Conservation (phyloP, 352 stramenopile species). For the Pythium apleroticum region DNA sequence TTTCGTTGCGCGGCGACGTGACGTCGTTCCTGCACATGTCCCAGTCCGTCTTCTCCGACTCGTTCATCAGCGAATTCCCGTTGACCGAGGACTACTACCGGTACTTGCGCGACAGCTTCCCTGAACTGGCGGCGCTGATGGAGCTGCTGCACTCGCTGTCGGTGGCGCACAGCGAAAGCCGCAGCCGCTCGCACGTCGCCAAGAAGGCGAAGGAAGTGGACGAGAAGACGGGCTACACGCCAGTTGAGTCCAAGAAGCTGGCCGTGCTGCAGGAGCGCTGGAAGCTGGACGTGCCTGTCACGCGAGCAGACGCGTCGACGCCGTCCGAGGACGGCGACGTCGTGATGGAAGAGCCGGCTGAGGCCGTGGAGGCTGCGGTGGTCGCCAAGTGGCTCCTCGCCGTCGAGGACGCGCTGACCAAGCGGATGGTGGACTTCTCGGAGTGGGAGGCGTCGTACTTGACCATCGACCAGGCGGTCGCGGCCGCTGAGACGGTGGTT, state of each 20-base stretch:
- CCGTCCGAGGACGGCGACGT: background rate
- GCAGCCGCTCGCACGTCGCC: background rate
- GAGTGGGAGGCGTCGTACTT: conserved; percentile 15
- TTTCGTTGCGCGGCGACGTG: conserved; percentile 55
- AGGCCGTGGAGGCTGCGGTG: background rate
- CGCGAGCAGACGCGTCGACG: background rate
- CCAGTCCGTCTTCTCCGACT: conserved; percentile 43
- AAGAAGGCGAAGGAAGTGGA: background rate
- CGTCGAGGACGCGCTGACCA: conserved; percentile 26
- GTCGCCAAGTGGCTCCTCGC: conserved; percentile 40
- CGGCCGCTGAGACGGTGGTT: background rate
- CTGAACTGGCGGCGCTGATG: conserved; percentile 69
- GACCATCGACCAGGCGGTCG: background rate
- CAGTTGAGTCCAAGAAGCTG: conserved; percentile 33
- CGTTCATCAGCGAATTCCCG: conserved; percentile 58
- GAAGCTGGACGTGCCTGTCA: conserved; percentile 10
- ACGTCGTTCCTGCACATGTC: conserved; percentile 68
- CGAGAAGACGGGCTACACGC: conserved; percentile 21
- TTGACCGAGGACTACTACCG: conserved; percentile 64
- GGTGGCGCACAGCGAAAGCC: conserved; percentile 1
- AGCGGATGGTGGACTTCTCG: conserved; percentile 42
- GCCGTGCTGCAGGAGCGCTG: conserved; percentile 31
- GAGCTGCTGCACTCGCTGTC: conserved; percentile 53
- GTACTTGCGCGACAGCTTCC: conserved; percentile 62
- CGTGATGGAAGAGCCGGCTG: background rate